phyloP scores from a whole-genome alignment of 805 yeast species.

The Candida pini region DNA sequence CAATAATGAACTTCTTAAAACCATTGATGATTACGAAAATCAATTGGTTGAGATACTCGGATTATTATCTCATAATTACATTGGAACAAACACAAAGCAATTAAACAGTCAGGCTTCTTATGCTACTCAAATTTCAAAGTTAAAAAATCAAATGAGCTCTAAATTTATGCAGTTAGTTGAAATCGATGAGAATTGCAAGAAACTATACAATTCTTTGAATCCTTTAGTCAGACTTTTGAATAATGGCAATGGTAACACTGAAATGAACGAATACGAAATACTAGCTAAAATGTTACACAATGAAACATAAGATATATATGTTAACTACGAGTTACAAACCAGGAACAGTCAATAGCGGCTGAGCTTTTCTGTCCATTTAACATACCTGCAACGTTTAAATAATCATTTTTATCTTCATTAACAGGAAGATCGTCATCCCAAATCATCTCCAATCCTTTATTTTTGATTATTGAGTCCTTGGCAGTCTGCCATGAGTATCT shows the following conservation, averaged over 20 bases:
- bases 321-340: constrained; percentile 11
- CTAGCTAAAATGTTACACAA: not conserved
- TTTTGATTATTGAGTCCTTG: constrained; percentile 56
- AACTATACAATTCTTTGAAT: constrained; percentile 12
- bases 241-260: constrained; percentile 1
- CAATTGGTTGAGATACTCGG: constrained; percentile 11
- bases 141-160: constrained; percentile 12
- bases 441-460: constrained; percentile 47
- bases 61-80: constrained; percentile 7
- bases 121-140: constrained; percentile 7
- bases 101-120: constrained; percentile 10
- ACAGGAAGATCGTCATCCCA: constrained; percentile 51
- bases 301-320: not conserved
- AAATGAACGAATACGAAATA: not conserved
- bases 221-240: constrained; percentile 9
- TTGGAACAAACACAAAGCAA: constrained; percentile 9
- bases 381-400: constrained; percentile 18
- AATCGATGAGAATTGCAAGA: constrained; percentile 12
- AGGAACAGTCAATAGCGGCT: constrained; percentile 10
- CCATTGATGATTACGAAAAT: constrained; percentile 15
- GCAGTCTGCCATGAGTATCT: constrained; percentile 96
- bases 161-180: constrained; percentile 14
- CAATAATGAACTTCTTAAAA: constrained; percentile 13
- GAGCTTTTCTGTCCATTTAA: constrained; percentile 3
- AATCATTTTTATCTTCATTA: constrained; percentile 25